Percentiles rank a stretch among this genome's conserved stretches.
Conservation (phyloP, 139 green algal species). For the Coccomyxa sp. region DNA sequence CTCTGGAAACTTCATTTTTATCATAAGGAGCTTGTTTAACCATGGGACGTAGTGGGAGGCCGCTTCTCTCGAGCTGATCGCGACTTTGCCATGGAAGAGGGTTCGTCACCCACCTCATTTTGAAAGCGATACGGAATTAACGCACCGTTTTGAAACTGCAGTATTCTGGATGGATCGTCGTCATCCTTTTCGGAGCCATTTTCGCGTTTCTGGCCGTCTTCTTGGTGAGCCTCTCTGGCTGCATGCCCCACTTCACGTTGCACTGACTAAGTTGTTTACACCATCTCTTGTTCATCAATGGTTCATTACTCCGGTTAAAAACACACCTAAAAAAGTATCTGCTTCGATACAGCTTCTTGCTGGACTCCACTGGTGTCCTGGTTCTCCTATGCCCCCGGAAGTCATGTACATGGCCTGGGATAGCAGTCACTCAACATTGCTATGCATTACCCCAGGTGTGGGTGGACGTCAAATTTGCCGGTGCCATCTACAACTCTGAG, state of each 20-base stretch:
- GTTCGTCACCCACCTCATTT: neutral
- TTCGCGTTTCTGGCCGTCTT: slow-evolving; percentile 8
- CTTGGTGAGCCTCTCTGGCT: neutral
- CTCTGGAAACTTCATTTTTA: neutral
- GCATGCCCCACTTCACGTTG: too few relatives aligned
- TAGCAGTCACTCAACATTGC: neutral
- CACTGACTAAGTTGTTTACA: neutral
- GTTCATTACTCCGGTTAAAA: neutral
- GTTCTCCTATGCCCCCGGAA: neutral
- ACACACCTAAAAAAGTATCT: neutral
- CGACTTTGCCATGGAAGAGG: neutral
- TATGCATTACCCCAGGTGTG: neutral
- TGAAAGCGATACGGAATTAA: neutral
- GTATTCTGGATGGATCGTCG: slow-evolving; percentile 10
- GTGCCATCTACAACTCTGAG: slow-evolving; percentile 10
- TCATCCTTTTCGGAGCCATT: slow-evolving; percentile 5
- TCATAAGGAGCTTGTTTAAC: neutral
- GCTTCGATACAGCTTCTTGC: neutral
- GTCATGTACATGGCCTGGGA: neutral
- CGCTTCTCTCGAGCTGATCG: neutral
- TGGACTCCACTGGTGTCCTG: neutral
- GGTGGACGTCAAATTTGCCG: slow-evolving; percentile 19
- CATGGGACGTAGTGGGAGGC: neutral
- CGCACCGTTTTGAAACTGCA: neutral
- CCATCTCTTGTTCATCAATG: neutral